Percentiles rank a stretch among this genome's conserved stretches.
Conservation (phyloP, 768 basidiomycete genomes). For the Hypholoma fasciculare region DNA sequence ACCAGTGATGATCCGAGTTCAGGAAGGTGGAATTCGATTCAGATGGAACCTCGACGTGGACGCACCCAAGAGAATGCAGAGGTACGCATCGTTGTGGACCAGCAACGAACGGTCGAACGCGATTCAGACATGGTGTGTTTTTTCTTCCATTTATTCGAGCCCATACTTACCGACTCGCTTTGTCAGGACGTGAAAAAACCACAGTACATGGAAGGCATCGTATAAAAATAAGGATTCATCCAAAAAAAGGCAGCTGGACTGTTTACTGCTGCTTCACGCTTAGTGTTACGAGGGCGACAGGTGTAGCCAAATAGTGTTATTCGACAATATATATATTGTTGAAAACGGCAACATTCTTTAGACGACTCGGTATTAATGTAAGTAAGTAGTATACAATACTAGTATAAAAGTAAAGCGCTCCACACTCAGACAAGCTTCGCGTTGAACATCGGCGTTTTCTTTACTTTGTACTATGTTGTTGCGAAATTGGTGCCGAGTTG, state of each 20-base stretch:
- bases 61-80: neutral
- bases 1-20: neutral
- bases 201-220: slow-evolving; percentile 7
- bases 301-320: too few species aligned
- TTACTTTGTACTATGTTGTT: too few species aligned
- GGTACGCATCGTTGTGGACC: slow-evolving; percentile 1
- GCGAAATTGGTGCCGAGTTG: too few species aligned
- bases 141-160: neutral
- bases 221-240: neutral
- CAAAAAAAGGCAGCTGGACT: neutral
- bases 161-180: neutral
- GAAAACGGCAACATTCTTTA: too few species aligned
- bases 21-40: slow-evolving; percentile 3
- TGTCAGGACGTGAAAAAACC: slow-evolving; percentile 3
- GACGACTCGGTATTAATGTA: too few species aligned
- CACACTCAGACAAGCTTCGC: too few species aligned
- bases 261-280: too few species aligned
- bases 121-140: neutral
- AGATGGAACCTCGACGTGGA: neutral
- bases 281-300: too few species aligned
- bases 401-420: too few species aligned
- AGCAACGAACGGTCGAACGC: neutral
- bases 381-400: too few species aligned
- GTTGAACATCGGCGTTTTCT: too few species aligned
- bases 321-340: too few species aligned